Evolutionary conservation across 2,329 filamentous ascomycete species (phyloP).

Genomic region (Calonectria montana): DNA sequence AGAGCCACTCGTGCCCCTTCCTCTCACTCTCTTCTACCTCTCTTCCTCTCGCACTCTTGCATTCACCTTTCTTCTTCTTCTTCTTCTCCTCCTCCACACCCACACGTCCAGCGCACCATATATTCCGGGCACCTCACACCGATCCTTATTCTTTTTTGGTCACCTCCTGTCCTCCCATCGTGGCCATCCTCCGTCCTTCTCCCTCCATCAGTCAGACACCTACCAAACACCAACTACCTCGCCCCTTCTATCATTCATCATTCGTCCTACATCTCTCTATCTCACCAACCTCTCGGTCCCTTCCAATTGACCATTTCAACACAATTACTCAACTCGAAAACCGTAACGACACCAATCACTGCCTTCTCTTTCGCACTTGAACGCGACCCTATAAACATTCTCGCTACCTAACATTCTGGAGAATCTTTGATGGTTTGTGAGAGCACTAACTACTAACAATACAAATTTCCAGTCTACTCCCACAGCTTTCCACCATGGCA

Average conservation of each 20-base stretch:
- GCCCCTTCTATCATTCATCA: constrained; percentile 16
- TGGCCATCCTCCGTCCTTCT: background rate
- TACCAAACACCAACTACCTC: constrained; percentile 15
- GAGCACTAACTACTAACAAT: constrained; percentile 46
- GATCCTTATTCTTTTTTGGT: background rate
- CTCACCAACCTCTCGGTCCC: constrained; percentile 13
- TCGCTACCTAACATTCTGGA: constrained; percentile 2
- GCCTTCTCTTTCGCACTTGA: background rate
- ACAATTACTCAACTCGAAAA: background rate
- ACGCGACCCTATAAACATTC: background rate
- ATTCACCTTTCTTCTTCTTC: constrained; percentile 41
- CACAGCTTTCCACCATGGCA: constrained; percentile 49
- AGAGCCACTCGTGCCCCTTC: constrained; percentile 45
- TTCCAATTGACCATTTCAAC: constrained; percentile 7
- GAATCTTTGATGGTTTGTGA: constrained; percentile 46
- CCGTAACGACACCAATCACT: background rate
- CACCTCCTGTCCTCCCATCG: background rate
- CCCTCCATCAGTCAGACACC: constrained; percentile 1
- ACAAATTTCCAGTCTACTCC: constrained; percentile 34
- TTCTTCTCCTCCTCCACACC: constrained; percentile 34
- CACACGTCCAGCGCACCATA: constrained; percentile 6
- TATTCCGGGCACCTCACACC: constrained; percentile 11
- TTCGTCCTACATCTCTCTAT: constrained; percentile 21
- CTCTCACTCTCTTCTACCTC: constrained; percentile 38
- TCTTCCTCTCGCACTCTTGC: constrained; percentile 40